Evolutionary conservation across 495 filamentous ascomycete genomes (phyloP).

Genomic region (Aspergillus mulundensis): DNA sequence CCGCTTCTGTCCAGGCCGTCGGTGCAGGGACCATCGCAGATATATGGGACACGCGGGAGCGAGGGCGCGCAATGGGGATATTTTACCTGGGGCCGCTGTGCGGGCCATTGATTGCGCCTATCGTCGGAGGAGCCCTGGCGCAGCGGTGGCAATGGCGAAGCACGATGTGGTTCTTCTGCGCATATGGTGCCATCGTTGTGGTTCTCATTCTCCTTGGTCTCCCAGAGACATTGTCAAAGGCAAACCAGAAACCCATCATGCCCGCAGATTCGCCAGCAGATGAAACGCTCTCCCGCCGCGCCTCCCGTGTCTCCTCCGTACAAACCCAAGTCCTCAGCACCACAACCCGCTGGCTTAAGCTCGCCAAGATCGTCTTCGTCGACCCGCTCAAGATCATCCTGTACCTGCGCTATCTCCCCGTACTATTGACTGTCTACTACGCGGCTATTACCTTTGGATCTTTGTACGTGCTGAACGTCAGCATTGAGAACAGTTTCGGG

Average conservation of each 20-base stretch:
- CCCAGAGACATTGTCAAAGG: conserved; percentile 59
- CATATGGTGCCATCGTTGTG: conserved; percentile 66
- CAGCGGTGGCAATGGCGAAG: conserved; percentile 74
- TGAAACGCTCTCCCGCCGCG: conserved; percentile 22
- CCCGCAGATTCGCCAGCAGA: conserved; percentile 36
- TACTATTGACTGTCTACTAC: conserved; percentile 75
- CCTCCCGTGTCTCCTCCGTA: conserved; percentile 57
- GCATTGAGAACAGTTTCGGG: conserved; percentile 72
- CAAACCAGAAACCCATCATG: conserved; percentile 17
- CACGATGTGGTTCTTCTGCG: conserved; percentile 81
- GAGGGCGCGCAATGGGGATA: conserved; percentile 84
- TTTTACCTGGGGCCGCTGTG: conserved; percentile 91
- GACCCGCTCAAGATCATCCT: conserved; percentile 76
- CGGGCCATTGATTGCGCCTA: conserved; percentile 79
- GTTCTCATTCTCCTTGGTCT: conserved; percentile 62
- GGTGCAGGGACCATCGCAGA: conserved; percentile 92
- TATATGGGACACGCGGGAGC: conserved; percentile 77
- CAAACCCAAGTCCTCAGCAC: conserved; percentile 51
- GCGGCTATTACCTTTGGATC: conserved; percentile 77
- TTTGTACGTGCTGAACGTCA: conserved; percentile 85
- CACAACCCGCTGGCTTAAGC: conserved; percentile 48
- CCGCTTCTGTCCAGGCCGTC: conserved; percentile 86
- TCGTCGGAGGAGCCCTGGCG: conserved; percentile 76
- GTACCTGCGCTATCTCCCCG: conserved; percentile 78
- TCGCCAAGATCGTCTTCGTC: conserved; percentile 64